phyloP scores from a whole-genome alignment of 331 rosid genomes.

The Acacia pycnantha region DNA sequence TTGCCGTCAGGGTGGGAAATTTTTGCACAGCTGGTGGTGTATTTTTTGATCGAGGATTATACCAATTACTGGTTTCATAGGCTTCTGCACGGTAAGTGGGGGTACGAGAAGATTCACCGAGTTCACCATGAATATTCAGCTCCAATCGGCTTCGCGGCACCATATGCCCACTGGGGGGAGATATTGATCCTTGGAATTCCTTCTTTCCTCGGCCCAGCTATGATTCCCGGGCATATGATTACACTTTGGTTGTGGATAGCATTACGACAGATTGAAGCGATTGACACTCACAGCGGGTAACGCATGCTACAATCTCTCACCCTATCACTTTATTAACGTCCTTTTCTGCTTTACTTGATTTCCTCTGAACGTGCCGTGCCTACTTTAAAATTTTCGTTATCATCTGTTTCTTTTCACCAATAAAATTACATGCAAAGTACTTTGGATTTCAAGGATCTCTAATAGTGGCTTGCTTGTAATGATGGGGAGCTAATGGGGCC shows the following conservation, averaged over 20 bases:
- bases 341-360: slow-evolving; percentile 23
- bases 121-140: slow-evolving; percentile 84
- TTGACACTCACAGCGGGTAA: slow-evolving; percentile 89
- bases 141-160: slow-evolving; percentile 78
- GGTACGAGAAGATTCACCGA: slow-evolving; percentile 73
- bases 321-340: neutral
- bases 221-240: slow-evolving; percentile 77
- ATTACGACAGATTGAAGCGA: slow-evolving; percentile 78
- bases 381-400: neutral
- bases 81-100: slow-evolving; percentile 72
- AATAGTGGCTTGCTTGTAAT: slow-evolving; percentile 48
- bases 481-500: slow-evolving; percentile 42
- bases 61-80: slow-evolving; percentile 81
- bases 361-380: slow-evolving; percentile 31
- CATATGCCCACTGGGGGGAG: slow-evolving; percentile 90
- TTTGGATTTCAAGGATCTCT: slow-evolving; percentile 50
- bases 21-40: slow-evolving; percentile 52
- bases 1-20: slow-evolving; percentile 85
- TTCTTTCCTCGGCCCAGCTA: slow-evolving; percentile 76
- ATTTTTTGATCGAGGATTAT: slow-evolving; percentile 74
- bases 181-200: slow-evolving; percentile 72
- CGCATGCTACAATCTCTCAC: slow-evolving; percentile 12
- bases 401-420: slow-evolving; percentile 19
- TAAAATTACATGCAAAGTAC: slow-evolving; percentile 33
- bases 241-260: slow-evolving; percentile 88